Evolutionary conservation across 2,329 filamentous ascomycete genomes (phyloP).

Genomic region (Plenodomus lindquistii): DNA sequence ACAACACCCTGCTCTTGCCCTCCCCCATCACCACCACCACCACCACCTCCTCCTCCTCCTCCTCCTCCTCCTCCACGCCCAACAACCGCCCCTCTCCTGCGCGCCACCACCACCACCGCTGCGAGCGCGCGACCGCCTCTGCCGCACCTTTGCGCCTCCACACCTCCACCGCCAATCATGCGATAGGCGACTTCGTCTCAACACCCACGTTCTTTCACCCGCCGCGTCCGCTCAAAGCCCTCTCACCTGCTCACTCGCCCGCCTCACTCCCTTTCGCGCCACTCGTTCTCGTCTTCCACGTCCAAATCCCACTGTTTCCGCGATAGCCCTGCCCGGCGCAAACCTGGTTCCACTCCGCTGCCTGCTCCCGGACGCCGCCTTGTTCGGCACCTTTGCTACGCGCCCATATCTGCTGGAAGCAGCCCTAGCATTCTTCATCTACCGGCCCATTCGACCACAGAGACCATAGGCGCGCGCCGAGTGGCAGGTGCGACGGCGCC

Average conservation of each 20-base stretch:
- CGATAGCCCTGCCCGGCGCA: conserved; percentile 2
- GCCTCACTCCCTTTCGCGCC: conserved; percentile 5
- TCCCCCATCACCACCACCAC: conserved; percentile 5
- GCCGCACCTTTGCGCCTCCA: neutral
- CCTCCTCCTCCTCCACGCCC: conserved; percentile 1
- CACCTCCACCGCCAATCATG: neutral
- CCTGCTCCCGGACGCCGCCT: neutral
- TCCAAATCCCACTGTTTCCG: neutral
- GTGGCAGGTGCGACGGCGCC: conserved; percentile 37
- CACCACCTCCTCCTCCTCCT: conserved; percentile 1
- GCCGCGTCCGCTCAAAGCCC: conserved; percentile 11
- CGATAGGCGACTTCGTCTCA: conserved; percentile 4
- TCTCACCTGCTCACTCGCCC: conserved; percentile 10
- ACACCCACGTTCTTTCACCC: conserved; percentile 12
- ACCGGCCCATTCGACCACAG: neutral
- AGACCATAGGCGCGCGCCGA: conserved; percentile 5
- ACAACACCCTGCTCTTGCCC: conserved; percentile 10
- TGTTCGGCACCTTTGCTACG: neutral
- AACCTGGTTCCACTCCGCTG: neutral
- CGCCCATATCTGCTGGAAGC: conserved; percentile 1
- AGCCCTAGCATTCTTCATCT: neutral
- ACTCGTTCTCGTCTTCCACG: conserved; percentile 1
- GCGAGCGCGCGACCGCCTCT: conserved; percentile 15
- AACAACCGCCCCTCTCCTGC: conserved; percentile 11
- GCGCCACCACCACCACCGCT: conserved; percentile 1